Percentiles rank a stretch among this genome's conserved stretches.
These are phyloP conservation scores for Globisporangium nunn DNA, from an alignment of 352 stramenopile species.

Conservation along the genomic window DNA sequence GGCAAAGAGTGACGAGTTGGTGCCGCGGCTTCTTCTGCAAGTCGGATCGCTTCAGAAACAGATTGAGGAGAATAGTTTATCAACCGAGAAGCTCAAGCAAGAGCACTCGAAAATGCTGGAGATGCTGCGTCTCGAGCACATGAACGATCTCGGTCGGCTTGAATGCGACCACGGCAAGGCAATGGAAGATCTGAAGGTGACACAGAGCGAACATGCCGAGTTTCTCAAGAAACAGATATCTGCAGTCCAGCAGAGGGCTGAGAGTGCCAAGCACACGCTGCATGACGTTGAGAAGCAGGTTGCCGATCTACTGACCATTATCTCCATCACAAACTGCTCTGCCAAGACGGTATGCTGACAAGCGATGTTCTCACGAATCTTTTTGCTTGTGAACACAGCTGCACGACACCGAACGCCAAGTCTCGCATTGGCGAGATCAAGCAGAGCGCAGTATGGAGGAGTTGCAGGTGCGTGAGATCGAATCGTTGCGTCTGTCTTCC, in stretches of 20 bases:
- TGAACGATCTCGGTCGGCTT: conserved; percentile 27
- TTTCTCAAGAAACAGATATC: conserved; percentile 40
- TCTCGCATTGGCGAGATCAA: conserved; percentile 31
- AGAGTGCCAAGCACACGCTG: conserved; percentile 20
- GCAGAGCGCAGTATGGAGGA: conserved; percentile 27
- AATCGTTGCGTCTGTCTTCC: too few relatives aligned
- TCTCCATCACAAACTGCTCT: not conserved
- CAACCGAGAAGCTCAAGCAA: conserved; percentile 32
- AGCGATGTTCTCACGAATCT: not conserved
- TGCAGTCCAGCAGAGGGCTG: conserved; percentile 16
- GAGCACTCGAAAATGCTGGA: conserved; percentile 42
- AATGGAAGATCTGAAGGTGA: conserved; percentile 34
- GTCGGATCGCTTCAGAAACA: conserved; percentile 33
- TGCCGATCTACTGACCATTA: not conserved
- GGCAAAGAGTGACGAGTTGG: conserved; percentile 22
- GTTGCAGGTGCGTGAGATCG: conserved; percentile 23
- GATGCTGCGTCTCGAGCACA: conserved; percentile 30
- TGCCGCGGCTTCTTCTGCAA: conserved; percentile 25
- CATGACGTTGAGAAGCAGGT: conserved; percentile 27
- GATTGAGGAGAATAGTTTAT: conserved; percentile 20
- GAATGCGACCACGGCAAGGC: conserved; percentile 33
- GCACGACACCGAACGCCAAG: conserved; percentile 25
- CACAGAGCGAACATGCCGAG: conserved; percentile 37
- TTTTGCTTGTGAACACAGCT: conserved; percentile 13
- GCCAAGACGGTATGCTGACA: too few relatives aligned